phyloP scores from a whole-genome alignment of 495 filamentous ascomycete species.

The Penicillium angulare region DNA sequence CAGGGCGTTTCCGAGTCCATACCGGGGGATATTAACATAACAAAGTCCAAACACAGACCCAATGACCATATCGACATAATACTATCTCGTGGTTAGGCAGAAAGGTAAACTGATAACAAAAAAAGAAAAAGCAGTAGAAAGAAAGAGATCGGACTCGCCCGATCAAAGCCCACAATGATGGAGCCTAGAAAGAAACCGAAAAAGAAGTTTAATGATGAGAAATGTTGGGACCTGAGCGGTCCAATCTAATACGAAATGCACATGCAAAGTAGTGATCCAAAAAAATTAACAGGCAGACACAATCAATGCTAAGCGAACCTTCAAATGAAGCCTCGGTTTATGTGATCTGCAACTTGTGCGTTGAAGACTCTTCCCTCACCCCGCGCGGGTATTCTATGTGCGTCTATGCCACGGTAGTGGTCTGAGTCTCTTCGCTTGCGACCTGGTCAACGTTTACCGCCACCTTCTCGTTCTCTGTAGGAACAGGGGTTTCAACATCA shows the following conservation, averaged over 20 bases:
- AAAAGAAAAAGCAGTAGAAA: neutral
- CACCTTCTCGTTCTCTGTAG: slow-evolving; percentile 13
- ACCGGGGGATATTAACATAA: too few species aligned
- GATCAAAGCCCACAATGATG: neutral
- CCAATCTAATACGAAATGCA: slow-evolving; percentile 6
- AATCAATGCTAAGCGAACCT: too few species aligned
- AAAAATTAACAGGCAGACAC: slow-evolving; percentile 6
- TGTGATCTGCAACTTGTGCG: neutral
- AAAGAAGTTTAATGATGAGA: neutral
- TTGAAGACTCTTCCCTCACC: neutral
- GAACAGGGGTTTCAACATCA: slow-evolving; percentile 1
- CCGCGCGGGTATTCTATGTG: slow-evolving; percentile 4
- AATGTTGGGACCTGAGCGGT: neutral
- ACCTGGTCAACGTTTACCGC: slow-evolving; percentile 19
- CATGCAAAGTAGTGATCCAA: slow-evolving; percentile 4
- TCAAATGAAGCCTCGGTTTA: slow-evolving; percentile 3
- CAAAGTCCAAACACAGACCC: too few species aligned
- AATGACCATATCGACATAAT: too few species aligned
- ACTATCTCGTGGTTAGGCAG: too few species aligned
- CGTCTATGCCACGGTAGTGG: slow-evolving; percentile 20
- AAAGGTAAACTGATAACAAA: too few species aligned
- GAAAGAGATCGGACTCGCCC: neutral
- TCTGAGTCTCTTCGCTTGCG: slow-evolving; percentile 10
- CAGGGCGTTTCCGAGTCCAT: too few species aligned
- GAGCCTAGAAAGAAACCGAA: neutral